Evolutionary conservation across 768 basidiomycete species (phyloP), one percentile per base, ranked within the genome.

Genomic region (Lactarius tabidus): DNA sequence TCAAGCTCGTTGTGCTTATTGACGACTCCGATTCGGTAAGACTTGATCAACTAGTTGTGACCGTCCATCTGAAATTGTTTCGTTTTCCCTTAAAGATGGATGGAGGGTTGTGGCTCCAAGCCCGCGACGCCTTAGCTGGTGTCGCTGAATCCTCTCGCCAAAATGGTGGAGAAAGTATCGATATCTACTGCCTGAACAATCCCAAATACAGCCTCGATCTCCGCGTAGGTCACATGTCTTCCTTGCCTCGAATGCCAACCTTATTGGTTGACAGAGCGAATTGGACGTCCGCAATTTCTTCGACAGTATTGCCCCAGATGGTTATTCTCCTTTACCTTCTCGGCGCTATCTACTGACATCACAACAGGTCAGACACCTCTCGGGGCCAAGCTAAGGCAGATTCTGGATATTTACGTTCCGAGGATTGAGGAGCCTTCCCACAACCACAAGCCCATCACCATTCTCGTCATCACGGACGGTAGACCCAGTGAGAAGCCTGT

Each of bases 181-280:
- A 81, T 48, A 71, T 82, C 12, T 74, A 79, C 66, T 81, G 81
- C 70, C 74, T 81, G 69, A 81, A 80, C 63, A 55, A 59, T 15
- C 67, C 70, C 4, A 14, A 35, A 6, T 63, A n/a, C 61, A 54
- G 45, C 20, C 57, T 48, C n/a, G 58, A 63, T 18, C 18, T 68
- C 51, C 35, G 72, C 67, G 62, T 77, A 74, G 62, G 77, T 71
- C 7, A 63, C 66, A 17, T 71, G 71, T 64, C 67, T 77, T 64
- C 71, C 6, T 55, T 9, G 12, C 4, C 28, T 28, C 29, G 9
- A 33, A 43, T 7, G 9, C 54, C 8, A 36, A 33, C 31, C 33
- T 62, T 39, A 38, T 36, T 36, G 10, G 35, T 33, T 18, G 38
- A 45, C 58, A 70, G 69, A 60, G 26, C 56, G 60, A 64, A 60